Evolutionary conservation across 2,329 filamentous ascomycete species (phyloP).

Genomic region (Proliferodiscus dingleyae): DNA sequence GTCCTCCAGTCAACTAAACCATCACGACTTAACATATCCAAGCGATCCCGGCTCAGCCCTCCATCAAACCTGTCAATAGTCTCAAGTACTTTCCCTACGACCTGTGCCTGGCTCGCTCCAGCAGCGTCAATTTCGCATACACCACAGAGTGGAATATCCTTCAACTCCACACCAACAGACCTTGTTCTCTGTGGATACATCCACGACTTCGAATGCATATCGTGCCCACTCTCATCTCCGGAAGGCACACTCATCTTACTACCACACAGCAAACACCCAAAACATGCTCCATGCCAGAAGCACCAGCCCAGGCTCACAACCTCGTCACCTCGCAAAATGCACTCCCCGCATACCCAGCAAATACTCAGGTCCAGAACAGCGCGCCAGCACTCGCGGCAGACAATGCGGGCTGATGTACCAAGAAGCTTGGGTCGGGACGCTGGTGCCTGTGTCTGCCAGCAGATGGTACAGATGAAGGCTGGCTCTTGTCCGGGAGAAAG

Average conservation of each 20-base stretch:
- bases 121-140: slow-evolving; percentile 39
- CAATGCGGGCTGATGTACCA: slow-evolving; percentile 43
- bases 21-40: slow-evolving; percentile 34
- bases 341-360: slow-evolving; percentile 53
- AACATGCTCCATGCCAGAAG: slow-evolving; percentile 54
- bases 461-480: slow-evolving; percentile 52
- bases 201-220: slow-evolving; percentile 1
- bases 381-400: slow-evolving; percentile 44
- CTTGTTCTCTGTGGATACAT: slow-evolving; percentile 5
- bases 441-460: slow-evolving; percentile 39
- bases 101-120: slow-evolving; percentile 25
- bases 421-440: slow-evolving; percentile 36
- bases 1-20: slow-evolving; percentile 8
- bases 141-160: slow-evolving; percentile 45
- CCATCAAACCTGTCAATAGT: slow-evolving; percentile 42
- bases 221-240: slow-evolving; percentile 2
- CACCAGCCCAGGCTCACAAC: slow-evolving; percentile 56
- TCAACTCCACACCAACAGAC: slow-evolving; percentile 37
- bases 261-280: slow-evolving; percentile 51
- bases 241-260: slow-evolving; percentile 34
- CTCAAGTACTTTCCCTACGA: slow-evolving; percentile 40
- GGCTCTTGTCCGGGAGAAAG: no score
- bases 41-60: slow-evolving; percentile 42
- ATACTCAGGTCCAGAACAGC: slow-evolving; percentile 49
- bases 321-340: slow-evolving; percentile 48